Percentiles rank a stretch among this genome's conserved stretches.
Conservation (phyloP, 305 asterid genomes). For the Fraxinus angustifolia region DNA sequence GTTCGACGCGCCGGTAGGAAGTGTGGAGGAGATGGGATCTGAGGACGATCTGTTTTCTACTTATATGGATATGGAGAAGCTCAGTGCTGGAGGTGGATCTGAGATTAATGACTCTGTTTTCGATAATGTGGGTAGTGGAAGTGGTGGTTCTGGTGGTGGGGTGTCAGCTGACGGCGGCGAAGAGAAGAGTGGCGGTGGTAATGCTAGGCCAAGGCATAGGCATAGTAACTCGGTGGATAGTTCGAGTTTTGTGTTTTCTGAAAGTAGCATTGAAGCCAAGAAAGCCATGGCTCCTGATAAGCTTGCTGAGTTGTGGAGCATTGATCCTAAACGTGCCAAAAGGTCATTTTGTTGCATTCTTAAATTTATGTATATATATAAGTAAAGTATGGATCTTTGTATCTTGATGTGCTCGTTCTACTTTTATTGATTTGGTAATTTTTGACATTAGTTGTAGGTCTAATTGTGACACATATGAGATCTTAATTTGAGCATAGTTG, state of each 20-base stretch:
- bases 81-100: conserved; percentile 34
- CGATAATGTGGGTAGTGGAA: conserved; percentile 41
- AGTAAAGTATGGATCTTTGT: not conserved
- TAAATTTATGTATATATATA: not conserved
- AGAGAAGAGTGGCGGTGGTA: conserved; percentile 25
- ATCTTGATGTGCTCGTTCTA: not conserved
- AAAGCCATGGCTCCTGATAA: conserved; percentile 92
- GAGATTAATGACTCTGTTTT: conserved; percentile 28
- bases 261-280: conserved; percentile 71
- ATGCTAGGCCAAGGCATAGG: conserved; percentile 54
- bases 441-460: not conserved
- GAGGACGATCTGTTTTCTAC: conserved; percentile 85
- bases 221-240: conserved; percentile 74
- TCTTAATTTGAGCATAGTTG: not conserved
- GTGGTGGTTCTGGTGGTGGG: conserved; percentile 12
- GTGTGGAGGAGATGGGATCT: conserved; percentile 78
- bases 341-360: conserved; percentile 38
- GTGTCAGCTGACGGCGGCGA: conserved; percentile 6
- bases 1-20: conserved; percentile 50
- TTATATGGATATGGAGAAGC: conserved; percentile 81
- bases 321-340: conserved; percentile 91
- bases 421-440: not conserved
- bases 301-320: conserved; percentile 81
- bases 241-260: conserved; percentile 51
- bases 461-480: not conserved